A percentile compares a stretch with the other conserved stretches of the same genome.
Conservation (phyloP, 2,329 filamentous ascomycete species). For the Colletotrichum eremochloae region DNA sequence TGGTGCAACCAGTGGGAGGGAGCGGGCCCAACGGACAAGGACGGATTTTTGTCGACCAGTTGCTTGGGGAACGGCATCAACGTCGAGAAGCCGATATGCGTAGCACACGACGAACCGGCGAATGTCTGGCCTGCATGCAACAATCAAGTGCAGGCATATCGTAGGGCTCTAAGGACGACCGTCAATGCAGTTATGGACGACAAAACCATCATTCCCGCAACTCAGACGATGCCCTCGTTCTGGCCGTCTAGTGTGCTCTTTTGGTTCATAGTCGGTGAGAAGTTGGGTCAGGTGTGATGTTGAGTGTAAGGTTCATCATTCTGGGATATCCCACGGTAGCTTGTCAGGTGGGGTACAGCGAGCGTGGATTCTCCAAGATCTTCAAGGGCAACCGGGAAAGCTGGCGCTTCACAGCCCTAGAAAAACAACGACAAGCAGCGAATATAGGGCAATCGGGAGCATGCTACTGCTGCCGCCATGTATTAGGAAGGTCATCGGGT, state of each 20-base stretch:
- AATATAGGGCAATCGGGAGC: background rate
- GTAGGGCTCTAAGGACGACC: background rate
- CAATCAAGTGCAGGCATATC: background rate
- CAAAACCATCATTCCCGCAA: background rate
- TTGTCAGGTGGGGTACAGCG: slow-evolving; percentile 33
- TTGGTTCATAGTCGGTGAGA: background rate
- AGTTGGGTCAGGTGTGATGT: background rate
- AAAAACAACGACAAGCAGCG: background rate
- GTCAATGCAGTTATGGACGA: slow-evolving; percentile 1
- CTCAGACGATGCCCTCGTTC: background rate
- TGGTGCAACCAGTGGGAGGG: background rate
- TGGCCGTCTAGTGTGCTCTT: background rate
- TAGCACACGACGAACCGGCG: background rate
- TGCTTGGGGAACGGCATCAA: slow-evolving; percentile 25
- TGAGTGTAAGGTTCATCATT: slow-evolving; percentile 27
- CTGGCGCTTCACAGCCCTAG: slow-evolving; percentile 8
- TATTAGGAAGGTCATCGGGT: background rate
- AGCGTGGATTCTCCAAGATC: slow-evolving; percentile 32
- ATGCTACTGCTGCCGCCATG: background rate
- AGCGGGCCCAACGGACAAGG: slow-evolving; percentile 3
- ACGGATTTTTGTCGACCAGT: background rate
- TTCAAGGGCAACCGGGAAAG: slow-evolving; percentile 17
- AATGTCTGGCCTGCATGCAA: slow-evolving; percentile 1
- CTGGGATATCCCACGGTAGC: slow-evolving; percentile 29
- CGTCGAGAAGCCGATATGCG: background rate